phyloP scores from a whole-genome alignment of 2,329 filamentous ascomycete genomes.

The Mariannaea sp. region DNA sequence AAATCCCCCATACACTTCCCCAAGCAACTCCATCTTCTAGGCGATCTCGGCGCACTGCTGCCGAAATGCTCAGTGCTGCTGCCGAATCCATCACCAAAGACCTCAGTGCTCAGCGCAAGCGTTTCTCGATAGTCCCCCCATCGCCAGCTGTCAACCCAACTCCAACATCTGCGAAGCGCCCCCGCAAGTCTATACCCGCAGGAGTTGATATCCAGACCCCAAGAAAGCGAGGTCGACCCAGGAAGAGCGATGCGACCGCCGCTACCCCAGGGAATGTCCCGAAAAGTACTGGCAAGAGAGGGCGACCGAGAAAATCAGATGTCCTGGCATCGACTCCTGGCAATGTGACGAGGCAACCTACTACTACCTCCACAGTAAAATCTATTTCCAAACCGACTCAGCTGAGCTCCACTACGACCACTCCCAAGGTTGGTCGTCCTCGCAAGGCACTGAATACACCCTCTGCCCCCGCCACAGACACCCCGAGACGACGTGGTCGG shows the following conservation, averaged over 20 bases:
- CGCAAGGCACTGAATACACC: slow-evolving; percentile 1
- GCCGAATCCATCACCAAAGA: slow-evolving; percentile 15
- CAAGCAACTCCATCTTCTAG: slow-evolving; percentile 14
- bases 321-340: slow-evolving; percentile 9
- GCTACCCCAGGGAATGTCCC: slow-evolving; percentile 23
- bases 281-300: slow-evolving; percentile 25
- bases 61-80: slow-evolving; percentile 17
- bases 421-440: slow-evolving; percentile 2
- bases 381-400: slow-evolving; percentile 22
- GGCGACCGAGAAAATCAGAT: slow-evolving; percentile 33
- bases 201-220: slow-evolving; percentile 23
- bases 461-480: slow-evolving; percentile 17
- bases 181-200: slow-evolving; percentile 35
- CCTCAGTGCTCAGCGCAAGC: slow-evolving; percentile 20
- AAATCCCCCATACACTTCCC: neutral
- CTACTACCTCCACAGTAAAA: slow-evolving; percentile 4
- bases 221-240: slow-evolving; percentile 32
- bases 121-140: slow-evolving; percentile 16
- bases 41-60: slow-evolving; percentile 23
- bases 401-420: slow-evolving; percentile 7
- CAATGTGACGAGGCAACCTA: slow-evolving; percentile 20
- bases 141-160: slow-evolving; percentile 22
- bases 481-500: slow-evolving; percentile 32
- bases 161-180: slow-evolving; percentile 16
- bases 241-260: slow-evolving; percentile 26